Evolutionary conservation across 2,329 filamentous ascomycete species (phyloP), one percentile per base, ranked within the genome.

Genomic region (Chaetomiaceae sp.): DNA sequence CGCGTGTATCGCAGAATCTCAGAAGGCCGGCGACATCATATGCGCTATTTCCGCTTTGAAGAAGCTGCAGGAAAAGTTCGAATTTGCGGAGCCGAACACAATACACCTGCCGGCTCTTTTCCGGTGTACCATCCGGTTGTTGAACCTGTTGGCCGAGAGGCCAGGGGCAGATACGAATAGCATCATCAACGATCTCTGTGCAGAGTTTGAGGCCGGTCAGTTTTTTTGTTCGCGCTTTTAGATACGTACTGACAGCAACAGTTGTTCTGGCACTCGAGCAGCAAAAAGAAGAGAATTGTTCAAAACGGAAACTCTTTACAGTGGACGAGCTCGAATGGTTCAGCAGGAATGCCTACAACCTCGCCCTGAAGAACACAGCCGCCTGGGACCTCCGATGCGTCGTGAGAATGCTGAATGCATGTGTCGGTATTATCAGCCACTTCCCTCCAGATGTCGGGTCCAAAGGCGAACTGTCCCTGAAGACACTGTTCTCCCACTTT

Each of bases 291-390:
- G 68, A 66, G 2, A 19, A 17, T 6, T 17, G 70, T 64, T 3
- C 72, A 64, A 47, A 72, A 72, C 58, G 66, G 62, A 37, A 70
- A 57, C 53, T 77, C 1, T 90, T 91, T 64, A 80, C 78, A 0
- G 54, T 77, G 0, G 67, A 75, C 3, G 90, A 96, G 62, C 74
- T 95, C 3, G 80, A 91, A 60, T 95, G 90, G 90, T 91, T 95
- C 66, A 86, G 85, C 34, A 85, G 85, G 58, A 92, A 88, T 58
- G 79, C 87, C 1, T 95, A 95, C 72, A 95, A 94, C 60, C 68
- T 91, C 6, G 85, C 84, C 0, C 69, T 92, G 4, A 82, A 83
- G 56, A 75, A 85, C 59, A 75, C 76, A 1, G 72, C 79, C 3
- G 59, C 54, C 1, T 85, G 86, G 75, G 66, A 78, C 22, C 74